phyloP scores from a whole-genome alignment of 768 basidiomycete genomes.

The Hydnomerulius pinastri region DNA sequence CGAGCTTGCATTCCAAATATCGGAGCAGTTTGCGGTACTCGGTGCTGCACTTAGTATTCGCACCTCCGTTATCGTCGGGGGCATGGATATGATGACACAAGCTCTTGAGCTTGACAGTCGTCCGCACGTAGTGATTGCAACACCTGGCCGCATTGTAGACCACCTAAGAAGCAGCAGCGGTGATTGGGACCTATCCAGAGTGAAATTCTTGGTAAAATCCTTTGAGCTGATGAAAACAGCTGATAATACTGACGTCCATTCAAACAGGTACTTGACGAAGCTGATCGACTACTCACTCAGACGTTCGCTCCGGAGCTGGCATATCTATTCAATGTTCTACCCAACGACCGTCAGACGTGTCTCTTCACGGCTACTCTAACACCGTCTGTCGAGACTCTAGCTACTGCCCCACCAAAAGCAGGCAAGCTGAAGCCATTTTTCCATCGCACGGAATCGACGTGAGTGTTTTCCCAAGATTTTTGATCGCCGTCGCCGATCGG shows the following conservation, averaged over 20 bases:
- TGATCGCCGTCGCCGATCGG: background rate
- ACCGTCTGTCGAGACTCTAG: slow-evolving; percentile 77
- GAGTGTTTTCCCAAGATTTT: slow-evolving; percentile 28
- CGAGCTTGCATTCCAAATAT: slow-evolving; percentile 95
- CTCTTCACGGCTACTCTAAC: slow-evolving; percentile 97
- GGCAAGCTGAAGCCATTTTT: slow-evolving; percentile 90
- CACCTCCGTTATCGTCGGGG: slow-evolving; percentile 91
- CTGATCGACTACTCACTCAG: slow-evolving; percentile 86
- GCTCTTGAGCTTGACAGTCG: slow-evolving; percentile 81
- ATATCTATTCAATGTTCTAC: slow-evolving; percentile 74
- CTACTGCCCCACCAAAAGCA: slow-evolving; percentile 65
- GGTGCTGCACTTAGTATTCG: slow-evolving; percentile 79
- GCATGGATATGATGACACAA: slow-evolving; percentile 98
- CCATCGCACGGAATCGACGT: slow-evolving; percentile 77
- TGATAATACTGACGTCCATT: background rate
- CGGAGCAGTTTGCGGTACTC: slow-evolving; percentile 93
- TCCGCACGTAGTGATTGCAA: slow-evolving; percentile 94
- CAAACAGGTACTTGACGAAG: slow-evolving; percentile 88
- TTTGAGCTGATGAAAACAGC: background rate
- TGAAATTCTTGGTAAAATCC: slow-evolving; percentile 76
- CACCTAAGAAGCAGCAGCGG: slow-evolving; percentile 72
- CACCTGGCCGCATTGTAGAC: slow-evolving; percentile 94
- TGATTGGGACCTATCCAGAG: slow-evolving; percentile 82
- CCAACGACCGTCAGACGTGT: slow-evolving; percentile 90
- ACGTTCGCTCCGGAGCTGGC: slow-evolving; percentile 88